phyloP scores from a whole-genome alignment of 1,139 yeast genomes.

The Arxiozyma slooffiae region DNA sequence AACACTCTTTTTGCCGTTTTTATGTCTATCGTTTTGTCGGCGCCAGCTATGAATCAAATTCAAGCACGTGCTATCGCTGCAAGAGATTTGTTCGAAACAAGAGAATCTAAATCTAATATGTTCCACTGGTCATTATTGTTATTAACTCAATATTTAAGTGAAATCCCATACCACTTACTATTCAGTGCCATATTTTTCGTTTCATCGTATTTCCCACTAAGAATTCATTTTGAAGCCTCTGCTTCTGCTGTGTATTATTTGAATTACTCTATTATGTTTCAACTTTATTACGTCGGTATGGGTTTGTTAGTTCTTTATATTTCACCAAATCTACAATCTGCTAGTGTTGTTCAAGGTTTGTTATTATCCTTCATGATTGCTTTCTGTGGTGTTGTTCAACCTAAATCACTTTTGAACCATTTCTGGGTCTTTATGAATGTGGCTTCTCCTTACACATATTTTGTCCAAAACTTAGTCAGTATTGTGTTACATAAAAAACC shows the following conservation, averaged over 20 bases:
- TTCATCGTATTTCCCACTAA: conserved; percentile 50
- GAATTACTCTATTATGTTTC: conserved; percentile 46
- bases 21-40: conserved; percentile 35
- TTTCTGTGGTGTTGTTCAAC: conserved; percentile 60
- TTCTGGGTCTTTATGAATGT: conserved; percentile 71
- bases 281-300: conserved; percentile 45
- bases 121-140: conserved; percentile 55
- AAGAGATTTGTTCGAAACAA: conserved; percentile 49
- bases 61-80: conserved; percentile 42
- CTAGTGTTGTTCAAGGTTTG: conserved; percentile 47
- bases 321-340: conserved; percentile 55
- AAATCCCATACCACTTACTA: conserved; percentile 47
- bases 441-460: conserved; percentile 60
- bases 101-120: conserved; percentile 57
- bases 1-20: conserved; percentile 43
- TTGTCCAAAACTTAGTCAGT: conserved; percentile 49
- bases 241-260: conserved; percentile 50
- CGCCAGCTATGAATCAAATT: conserved; percentile 38
- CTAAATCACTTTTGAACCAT: conserved; percentile 48
- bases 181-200: conserved; percentile 45
- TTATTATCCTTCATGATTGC: conserved; percentile 45
- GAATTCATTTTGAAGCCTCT: conserved; percentile 37
- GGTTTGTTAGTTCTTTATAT: conserved; percentile 47
- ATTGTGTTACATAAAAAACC: conserved; percentile 44
- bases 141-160: conserved; percentile 42